Evolutionary conservation across 164 flowering plant genomes (phyloP), one percentile per base, ranked within the genome.

Genomic region (Piper betle): DNA sequence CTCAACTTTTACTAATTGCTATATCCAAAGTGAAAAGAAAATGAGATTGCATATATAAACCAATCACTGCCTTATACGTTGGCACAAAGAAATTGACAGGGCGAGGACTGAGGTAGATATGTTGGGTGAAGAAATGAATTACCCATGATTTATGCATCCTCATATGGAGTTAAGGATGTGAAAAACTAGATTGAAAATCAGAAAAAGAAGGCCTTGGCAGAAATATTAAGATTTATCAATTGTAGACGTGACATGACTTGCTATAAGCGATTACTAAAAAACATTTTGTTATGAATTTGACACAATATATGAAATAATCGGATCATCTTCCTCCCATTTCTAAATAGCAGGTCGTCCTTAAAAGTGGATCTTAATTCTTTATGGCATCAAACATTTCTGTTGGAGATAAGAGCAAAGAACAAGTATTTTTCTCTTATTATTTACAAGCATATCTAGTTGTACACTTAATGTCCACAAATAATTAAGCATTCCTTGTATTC

Each of bases 31-130:
- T 12, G 33, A 17, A 53, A 8, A 15, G 39, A 55, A 55, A 57
- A 39, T 39, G 59, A 46, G 37, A 64, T 60, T 52, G 39, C 10
- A 69, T 43, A 50, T 43, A 59, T 55, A 57, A 25, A 72, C 73
- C 73, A 68, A 68, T 76, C 68, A 74, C 72, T 64, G 74, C 64
- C 62, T 62, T 33, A 73, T 66, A 64, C 70, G 75, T 79, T 72
- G 80, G 71, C 75, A 72, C 71, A 76, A 70, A 76, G 75, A 74
- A 78, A 70, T 71, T 73, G 68, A 66, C 76, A 58, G 33, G 50
- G 55, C 53, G 68, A 74, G 70, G 78, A n/a, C n/a, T n/a, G n/a
- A n/a, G n/a, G n/a, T n/a, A n/a, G 69, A 76, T 69, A 55, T 64
- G 61, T 74, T 59, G 77, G 72, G 77, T 70, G 71, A 73, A 73